phyloP scores from a whole-genome alignment of 495 filamentous ascomycete species.

The Stereocaulon alpinum region DNA sequence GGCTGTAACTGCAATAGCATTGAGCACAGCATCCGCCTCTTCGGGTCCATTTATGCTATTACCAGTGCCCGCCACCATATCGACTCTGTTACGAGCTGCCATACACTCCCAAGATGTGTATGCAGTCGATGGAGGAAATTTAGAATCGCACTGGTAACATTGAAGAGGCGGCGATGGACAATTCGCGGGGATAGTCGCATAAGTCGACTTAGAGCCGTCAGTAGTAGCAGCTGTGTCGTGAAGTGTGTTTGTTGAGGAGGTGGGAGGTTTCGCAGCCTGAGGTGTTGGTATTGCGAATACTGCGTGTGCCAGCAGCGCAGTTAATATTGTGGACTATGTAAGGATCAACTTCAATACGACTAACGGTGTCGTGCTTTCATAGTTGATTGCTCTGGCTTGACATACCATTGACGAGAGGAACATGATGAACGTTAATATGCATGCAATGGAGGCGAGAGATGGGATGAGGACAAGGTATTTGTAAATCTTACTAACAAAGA shows the following conservation, averaged over 20 bases:
- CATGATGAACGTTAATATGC: background rate
- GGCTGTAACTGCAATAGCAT: constrained; percentile 2
- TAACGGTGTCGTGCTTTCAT: background rate
- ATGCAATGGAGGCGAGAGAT: background rate
- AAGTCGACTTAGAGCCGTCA: background rate
- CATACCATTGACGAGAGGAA: background rate
- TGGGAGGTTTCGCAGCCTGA: background rate
- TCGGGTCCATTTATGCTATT: background rate
- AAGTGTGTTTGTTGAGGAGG: background rate
- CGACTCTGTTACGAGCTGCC: background rate
- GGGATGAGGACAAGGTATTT: background rate
- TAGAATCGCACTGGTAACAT: constrained; percentile 6
- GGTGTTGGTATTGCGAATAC: background rate
- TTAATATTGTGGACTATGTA: background rate
- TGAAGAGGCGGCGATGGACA: background rate
- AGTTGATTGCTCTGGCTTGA: background rate
- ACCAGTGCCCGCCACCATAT: constrained; percentile 1
- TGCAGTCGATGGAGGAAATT: background rate
- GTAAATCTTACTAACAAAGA: background rate
- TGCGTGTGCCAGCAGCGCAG: background rate
- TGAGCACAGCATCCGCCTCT: constrained; percentile 9
- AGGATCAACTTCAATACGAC: background rate
- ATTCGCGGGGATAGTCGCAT: background rate
- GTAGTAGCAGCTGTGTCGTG: too few species aligned
- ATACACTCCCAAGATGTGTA: constrained; percentile 2